phyloP scores from a whole-genome alignment of 2,329 filamentous ascomycete species.

The Neonectria neomacrospora region DNA sequence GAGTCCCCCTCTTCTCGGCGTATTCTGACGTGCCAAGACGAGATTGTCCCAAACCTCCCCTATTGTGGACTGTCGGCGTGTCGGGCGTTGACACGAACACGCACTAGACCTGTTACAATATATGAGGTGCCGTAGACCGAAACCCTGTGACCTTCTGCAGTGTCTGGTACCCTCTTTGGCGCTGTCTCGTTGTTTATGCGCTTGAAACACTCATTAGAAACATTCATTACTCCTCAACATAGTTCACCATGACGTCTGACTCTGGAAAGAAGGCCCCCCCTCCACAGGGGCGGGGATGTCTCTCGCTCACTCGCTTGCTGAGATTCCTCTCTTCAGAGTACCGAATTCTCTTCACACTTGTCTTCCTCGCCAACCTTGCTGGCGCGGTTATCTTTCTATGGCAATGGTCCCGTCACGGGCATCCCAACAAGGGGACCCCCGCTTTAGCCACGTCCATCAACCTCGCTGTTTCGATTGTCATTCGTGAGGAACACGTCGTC shows the following conservation, averaged over 20 bases:
- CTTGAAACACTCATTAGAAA: not conserved
- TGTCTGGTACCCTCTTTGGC: not conserved
- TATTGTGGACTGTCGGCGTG: not conserved
- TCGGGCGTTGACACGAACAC: not conserved
- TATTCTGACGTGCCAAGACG: not conserved
- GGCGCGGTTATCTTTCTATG: conserved; percentile 31
- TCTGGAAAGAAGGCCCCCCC: conserved; percentile 10
- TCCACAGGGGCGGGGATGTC: conserved; percentile 8
- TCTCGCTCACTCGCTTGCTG: conserved; percentile 36
- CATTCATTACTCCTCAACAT: conserved; percentile 20
- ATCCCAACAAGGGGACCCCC: conserved; percentile 50
- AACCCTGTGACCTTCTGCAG: not conserved
- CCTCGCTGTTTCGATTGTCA: conserved; percentile 55
- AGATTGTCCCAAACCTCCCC: not conserved
- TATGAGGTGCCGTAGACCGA: not conserved
- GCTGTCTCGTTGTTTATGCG: not conserved
- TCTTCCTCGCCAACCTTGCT: conserved; percentile 57
- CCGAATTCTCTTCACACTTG: conserved; percentile 61
- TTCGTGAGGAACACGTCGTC: conserved; percentile 61
- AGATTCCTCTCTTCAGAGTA: conserved; percentile 49
- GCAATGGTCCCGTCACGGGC: conserved; percentile 40
- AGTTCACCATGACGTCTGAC: conserved; percentile 10
- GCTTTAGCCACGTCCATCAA: conserved; percentile 53
- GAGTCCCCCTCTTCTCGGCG: not conserved
- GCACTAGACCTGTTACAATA: not conserved